These are phyloP conservation scores for Termitomyces sp. DNA, from an alignment of 768 basidiomycete species.

Conservation along the genomic window DNA sequence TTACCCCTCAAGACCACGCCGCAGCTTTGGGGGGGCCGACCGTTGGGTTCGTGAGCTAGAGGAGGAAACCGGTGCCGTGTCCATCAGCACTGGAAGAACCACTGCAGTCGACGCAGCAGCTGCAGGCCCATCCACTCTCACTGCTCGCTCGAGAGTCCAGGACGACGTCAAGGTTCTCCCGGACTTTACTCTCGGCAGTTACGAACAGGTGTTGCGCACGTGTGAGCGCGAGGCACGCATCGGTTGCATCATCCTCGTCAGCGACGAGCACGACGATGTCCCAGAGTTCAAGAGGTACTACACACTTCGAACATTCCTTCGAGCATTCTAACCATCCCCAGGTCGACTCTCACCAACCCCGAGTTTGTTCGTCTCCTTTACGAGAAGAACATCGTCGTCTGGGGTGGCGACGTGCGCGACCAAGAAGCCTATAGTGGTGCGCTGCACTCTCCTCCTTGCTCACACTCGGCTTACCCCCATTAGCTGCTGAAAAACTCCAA, in stretches of 20 bases:
- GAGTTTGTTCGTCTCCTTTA: constrained; percentile 61
- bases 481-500: constrained; percentile 62
- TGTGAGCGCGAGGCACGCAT: constrained; percentile 71
- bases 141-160: constrained; percentile 23
- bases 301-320: neutral
- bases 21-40: constrained; percentile 48
- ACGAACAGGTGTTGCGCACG: constrained; percentile 69
- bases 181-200: constrained; percentile 74
- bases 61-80: constrained; percentile 77
- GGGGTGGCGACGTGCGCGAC: constrained; percentile 89
- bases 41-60: constrained; percentile 78
- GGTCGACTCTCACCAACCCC: constrained; percentile 71
- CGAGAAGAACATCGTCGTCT: constrained; percentile 75
- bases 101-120: constrained; percentile 24
- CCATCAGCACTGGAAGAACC: constrained; percentile 36
- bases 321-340: constrained; percentile 19
- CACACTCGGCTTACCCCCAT: constrained; percentile 32
- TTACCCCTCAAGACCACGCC: constrained; percentile 32
- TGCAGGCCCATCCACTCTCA: constrained; percentile 42
- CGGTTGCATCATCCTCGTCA: constrained; percentile 77
- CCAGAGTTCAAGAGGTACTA: constrained; percentile 77
- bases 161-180: constrained; percentile 54
- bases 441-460: constrained; percentile 53
- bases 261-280: constrained; percentile 87
- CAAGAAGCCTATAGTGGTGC: constrained; percentile 70